These are phyloP conservation scores for Penicillium sp. DNA, from an alignment of 2,329 filamentous ascomycete species.

Conservation along the genomic window DNA sequence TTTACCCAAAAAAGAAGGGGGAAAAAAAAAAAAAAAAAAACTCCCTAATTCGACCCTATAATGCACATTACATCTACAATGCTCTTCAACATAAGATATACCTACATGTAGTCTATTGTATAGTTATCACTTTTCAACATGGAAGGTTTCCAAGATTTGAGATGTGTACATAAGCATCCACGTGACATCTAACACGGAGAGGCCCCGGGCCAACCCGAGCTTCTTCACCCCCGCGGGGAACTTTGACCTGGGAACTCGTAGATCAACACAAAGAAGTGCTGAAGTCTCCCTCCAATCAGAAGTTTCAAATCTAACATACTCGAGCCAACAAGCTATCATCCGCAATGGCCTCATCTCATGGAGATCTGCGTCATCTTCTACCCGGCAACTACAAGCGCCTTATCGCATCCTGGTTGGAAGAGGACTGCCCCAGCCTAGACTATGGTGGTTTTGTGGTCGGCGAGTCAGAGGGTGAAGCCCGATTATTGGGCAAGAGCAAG, in stretches of 20 bases:
- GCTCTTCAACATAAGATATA: no score
- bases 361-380: conserved; percentile 69
- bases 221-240: conserved; percentile 9
- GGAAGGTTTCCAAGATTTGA: no score
- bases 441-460: conserved; percentile 97
- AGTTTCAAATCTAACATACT: background rate
- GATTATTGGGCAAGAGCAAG: conserved; percentile 57
- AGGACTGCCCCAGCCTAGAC: conserved; percentile 95
- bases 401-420: conserved; percentile 82
- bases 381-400: conserved; percentile 80
- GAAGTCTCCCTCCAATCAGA: background rate
- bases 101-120: no score
- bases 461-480: conserved; percentile 45
- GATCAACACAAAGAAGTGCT: background rate
- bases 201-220: background rate
- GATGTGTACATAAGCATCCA: background rate
- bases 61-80: no score
- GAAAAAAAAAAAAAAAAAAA: no score
- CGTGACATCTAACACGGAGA: conserved; percentile 5
- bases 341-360: conserved; percentile 57
- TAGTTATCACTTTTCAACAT: no score
- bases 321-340: background rate
- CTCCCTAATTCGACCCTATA: no score
- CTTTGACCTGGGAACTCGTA: background rate
- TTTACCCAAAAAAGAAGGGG: no score